Evolutionary conservation across 495 filamentous ascomycete species (phyloP), one percentile per base, ranked within the genome.

Genomic region (Alectoria sarmentosa): DNA sequence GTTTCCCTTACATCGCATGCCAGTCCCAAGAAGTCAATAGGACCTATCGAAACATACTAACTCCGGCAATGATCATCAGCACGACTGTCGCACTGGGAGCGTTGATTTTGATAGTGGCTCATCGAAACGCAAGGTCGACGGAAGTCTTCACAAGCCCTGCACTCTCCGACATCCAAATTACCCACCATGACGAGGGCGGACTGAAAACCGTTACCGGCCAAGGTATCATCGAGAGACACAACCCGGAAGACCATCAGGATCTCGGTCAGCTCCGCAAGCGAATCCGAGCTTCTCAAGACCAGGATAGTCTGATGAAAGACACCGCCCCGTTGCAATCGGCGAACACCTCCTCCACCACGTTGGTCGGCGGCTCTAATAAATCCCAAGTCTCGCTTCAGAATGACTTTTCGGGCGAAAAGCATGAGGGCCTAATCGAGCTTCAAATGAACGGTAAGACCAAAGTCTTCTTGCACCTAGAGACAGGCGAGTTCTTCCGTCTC

Each of bases 91-190:
- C 52, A 21, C 21, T 55, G 7, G 52, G 28, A 34, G 28, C 4
- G 5, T 30, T 55, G 10, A 55, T 55, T 1, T 10, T 55, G 4
- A 10, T 34, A 34, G 30, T 55, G 13, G 30, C 52, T 55, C 30
- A 17, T 19, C 52, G 30, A 6, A 32, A 55, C 13, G 52, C 52
- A 19, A 55, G 52, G 26, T 55, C 30, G 30, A 55, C 5, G 7
- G 52, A 55, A 55, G 52, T 55, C 15, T 55, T 55, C 30, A 34
- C 52, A 55, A 55, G 30, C 52, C 52, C 52, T 55, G 52, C 30
- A 11, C 30, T 4, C 34, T 55, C 52, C 30, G 52, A 55, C 52
- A 55, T 55, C 30, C 52, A 55, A 0, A 55, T 34, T 36, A 34
- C 7, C 28, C 26, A 5, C 26, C 49, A 7, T 19, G 5, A 19